Conservation (phyloP, 495 filamentous ascomycete species). For the Achaetomiella virescens region DNA sequence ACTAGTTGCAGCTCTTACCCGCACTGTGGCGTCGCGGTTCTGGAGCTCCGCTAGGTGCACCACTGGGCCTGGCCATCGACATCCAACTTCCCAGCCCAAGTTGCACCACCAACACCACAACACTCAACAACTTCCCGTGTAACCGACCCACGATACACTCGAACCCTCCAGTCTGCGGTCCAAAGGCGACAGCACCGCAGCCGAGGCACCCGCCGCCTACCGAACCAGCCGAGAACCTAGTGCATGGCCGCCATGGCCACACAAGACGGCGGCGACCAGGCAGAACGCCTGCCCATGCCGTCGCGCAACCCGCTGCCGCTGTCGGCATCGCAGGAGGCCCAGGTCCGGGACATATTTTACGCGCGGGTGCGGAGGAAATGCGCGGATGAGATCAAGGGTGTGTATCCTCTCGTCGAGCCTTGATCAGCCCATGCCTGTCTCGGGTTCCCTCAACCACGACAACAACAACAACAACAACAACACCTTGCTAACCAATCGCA, state of each 20-base stretch:
- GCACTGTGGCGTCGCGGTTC: background rate
- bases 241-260: conserved; percentile 36
- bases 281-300: conserved; percentile 44
- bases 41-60: background rate
- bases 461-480: background rate
- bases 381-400: conserved; percentile 81
- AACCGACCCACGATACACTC: too few species aligned
- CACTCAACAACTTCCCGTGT: background rate
- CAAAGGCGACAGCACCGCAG: background rate
- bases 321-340: conserved; percentile 81
- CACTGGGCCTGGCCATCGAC: background rate
- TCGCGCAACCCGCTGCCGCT: conserved; percentile 85
- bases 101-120: background rate
- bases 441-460: background rate
- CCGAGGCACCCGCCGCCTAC: background rate
- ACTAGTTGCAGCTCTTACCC: background rate
- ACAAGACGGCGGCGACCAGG: conserved; percentile 10
- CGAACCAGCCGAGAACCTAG: background rate
- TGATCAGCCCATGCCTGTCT: background rate
- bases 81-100: background rate
- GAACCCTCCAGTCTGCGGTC: too few species aligned
- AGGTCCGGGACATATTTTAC: conserved; percentile 86
- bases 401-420: conserved; percentile 9
- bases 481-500: background rate
- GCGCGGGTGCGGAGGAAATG: conserved; percentile 75